Percentiles rank a stretch among this genome's conserved stretches.
Conservation (phyloP, 2,329 filamentous ascomycete species). For the Talaromyces rugulosus region DNA sequence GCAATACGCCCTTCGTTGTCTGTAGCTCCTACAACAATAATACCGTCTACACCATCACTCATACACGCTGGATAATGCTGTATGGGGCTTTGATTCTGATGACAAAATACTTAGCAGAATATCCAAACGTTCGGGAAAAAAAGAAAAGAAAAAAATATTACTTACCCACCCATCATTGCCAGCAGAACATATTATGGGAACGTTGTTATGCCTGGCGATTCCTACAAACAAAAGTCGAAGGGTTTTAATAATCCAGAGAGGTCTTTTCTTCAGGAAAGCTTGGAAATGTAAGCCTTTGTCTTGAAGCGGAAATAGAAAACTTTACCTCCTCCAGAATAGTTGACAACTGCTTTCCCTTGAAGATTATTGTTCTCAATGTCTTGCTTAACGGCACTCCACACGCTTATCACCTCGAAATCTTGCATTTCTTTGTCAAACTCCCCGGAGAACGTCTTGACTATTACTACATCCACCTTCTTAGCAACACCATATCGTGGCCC, state of each 20-base stretch:
- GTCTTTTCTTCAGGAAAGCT: background rate
- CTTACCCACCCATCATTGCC: background rate
- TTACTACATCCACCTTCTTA: conserved; percentile 1
- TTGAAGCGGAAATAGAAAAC: background rate
- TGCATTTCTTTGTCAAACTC: background rate
- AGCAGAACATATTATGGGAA: background rate
- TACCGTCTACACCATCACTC: background rate
- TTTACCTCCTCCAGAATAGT: background rate
- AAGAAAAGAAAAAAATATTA: too few species aligned
- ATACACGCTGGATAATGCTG: background rate
- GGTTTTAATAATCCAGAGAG: too few species aligned
- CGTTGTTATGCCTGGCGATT: background rate
- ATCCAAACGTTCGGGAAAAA: background rate
- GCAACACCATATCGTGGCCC: conserved; percentile 1
- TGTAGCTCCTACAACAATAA: background rate
- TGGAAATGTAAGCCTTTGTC: background rate
- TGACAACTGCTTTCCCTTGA: background rate
- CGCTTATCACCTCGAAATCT: too few species aligned
- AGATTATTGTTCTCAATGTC: background rate
- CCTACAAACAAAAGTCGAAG: too few species aligned
- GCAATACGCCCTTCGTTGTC: background rate
- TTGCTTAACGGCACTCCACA: background rate
- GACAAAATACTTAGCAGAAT: background rate
- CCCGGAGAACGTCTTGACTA: background rate
- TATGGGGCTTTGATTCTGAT: background rate